Evolutionary conservation across 306 rosid species (phyloP), one percentile per base, ranked within the genome.

Genomic region (Trifolium pratense): DNA sequence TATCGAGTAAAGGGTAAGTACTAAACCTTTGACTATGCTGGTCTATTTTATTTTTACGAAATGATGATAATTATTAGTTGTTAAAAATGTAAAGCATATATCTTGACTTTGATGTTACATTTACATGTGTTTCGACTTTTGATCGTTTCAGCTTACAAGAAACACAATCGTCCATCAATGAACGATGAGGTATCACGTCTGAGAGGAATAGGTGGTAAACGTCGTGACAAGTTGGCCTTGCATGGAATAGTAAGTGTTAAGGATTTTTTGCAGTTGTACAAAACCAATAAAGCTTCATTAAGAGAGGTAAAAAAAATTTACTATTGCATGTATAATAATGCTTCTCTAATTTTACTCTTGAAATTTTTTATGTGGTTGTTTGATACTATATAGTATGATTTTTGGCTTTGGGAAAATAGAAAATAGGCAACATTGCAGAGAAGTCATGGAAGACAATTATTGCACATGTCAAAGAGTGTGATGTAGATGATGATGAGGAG

Each of bases 1-100:
- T 75, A 34, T 5, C 80, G 93, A 0, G 97, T 90, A 42, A 77
- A 74, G 52, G 0, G 93, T 87, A 65, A 71, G 86, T 80, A 55
- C 25, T 13, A 40, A 16, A 49, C 29, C 20, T 58, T 20, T 6
- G 55, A 6, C 9, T 36, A 2, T 36, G 9, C 7, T 36, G 9
- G 39, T 36, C 39, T 7, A 7, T 6, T 36, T 36, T 36, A 36
- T 36, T 36, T 36, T 36, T 36, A 36, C 9, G 10, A 36, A 36
- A 36, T 36, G 39, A n/a, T 4, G n/a, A 15, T 15, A 4, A 7
- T 45, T 14, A 45, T 16, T 43, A 14, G 14, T 45, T 45, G 32
- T 29, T 29, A 29, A 29, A 29, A 29, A 29, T 29, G 6, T 29
- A 29, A 29, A 29, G 32, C 32, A 4, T 29, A 29, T 29, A 29